A percentile compares a stretch with the other conserved stretches of the same genome.
These are phyloP conservation scores for Holtermanniella nyarrowii DNA, from an alignment of 768 basidiomycete species.

Conservation along the genomic window DNA sequence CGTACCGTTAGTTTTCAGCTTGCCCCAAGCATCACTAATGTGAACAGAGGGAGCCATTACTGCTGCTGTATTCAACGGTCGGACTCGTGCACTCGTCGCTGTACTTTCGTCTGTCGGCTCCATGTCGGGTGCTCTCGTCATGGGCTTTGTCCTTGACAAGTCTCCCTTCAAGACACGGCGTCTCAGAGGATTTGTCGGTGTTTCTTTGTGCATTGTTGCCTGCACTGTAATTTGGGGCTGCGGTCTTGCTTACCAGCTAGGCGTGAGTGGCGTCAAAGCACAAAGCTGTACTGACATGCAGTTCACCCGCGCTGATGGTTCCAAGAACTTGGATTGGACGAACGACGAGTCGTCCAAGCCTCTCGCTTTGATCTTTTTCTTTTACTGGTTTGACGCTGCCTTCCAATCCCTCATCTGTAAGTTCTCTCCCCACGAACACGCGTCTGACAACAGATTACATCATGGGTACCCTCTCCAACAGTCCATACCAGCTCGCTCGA, in stretches of 20 bases:
- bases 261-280: too few relatives aligned
- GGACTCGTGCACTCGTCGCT: conserved; percentile 46
- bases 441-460: conserved; percentile 17
- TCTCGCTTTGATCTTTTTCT: conserved; percentile 10
- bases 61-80: conserved; percentile 43
- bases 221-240: conserved; percentile 43
- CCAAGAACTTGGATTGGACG: conserved; percentile 37
- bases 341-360: conserved; percentile 42
- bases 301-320: conserved; percentile 37
- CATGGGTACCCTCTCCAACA: conserved; percentile 39
- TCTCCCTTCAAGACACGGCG: conserved; percentile 40
- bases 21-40: background rate
- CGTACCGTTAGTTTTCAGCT: conserved; percentile 40
- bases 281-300: too few relatives aligned
- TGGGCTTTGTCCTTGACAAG: conserved; percentile 45
- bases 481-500: conserved; percentile 46
- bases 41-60: conserved; percentile 40
- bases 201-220: conserved; percentile 32
- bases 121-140: conserved; percentile 45
- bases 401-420: conserved; percentile 23
- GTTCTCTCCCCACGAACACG: background rate
- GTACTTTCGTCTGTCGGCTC: conserved; percentile 44
- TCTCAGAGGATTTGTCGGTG: conserved; percentile 41
- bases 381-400: conserved; percentile 39
- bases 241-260: conserved; percentile 44